Percentiles rank a stretch among this genome's conserved stretches.
Conservation (phyloP, 1,139 yeast species). For the Nakaseomyces uthaithaninus region DNA sequence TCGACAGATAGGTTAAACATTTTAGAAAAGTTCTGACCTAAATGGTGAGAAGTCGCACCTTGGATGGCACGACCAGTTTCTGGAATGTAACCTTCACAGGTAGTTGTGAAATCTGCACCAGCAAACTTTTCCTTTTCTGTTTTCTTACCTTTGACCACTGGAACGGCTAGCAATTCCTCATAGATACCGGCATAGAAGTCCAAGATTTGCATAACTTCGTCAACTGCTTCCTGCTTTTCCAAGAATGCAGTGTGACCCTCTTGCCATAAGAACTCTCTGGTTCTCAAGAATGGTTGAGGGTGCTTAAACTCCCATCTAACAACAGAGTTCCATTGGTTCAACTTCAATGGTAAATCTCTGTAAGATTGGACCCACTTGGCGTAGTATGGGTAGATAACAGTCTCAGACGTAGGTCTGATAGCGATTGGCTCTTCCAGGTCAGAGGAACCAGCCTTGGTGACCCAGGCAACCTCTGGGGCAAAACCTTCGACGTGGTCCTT, state of each 20-base stretch:
- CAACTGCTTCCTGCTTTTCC: slow-evolving; percentile 67
- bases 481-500: slow-evolving; percentile 98
- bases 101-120: slow-evolving; percentile 93
- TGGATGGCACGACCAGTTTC: slow-evolving; percentile 99
- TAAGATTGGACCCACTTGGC: slow-evolving; percentile 98
- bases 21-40: slow-evolving; percentile 97
- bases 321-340: slow-evolving; percentile 99
- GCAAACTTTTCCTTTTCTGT: slow-evolving; percentile 98
- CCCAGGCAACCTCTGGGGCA: slow-evolving; percentile 99
- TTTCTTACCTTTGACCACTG: slow-evolving; percentile 90
- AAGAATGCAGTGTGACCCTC: slow-evolving; percentile 99
- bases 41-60: slow-evolving; percentile 96
- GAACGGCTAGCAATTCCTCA: slow-evolving; percentile 91
- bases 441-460: slow-evolving; percentile 87
- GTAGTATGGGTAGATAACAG: slow-evolving; percentile 99
- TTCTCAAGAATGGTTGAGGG: slow-evolving; percentile 98
- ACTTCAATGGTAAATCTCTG: slow-evolving; percentile 91
- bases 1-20: slow-evolving; percentile 96
- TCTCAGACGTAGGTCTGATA: slow-evolving; percentile 97
- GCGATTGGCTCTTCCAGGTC: slow-evolving; percentile 98
- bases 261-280: slow-evolving; percentile 99
- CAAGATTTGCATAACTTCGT: slow-evolving; percentile 79
- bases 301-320: slow-evolving; percentile 99
- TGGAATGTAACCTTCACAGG: slow-evolving; percentile 94
- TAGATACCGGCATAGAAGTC: slow-evolving; percentile 80